Evolutionary conservation across 257 asterid species (phyloP), one percentile per base, ranked within the genome.

Genomic region (Rehmannia glutinosa): DNA sequence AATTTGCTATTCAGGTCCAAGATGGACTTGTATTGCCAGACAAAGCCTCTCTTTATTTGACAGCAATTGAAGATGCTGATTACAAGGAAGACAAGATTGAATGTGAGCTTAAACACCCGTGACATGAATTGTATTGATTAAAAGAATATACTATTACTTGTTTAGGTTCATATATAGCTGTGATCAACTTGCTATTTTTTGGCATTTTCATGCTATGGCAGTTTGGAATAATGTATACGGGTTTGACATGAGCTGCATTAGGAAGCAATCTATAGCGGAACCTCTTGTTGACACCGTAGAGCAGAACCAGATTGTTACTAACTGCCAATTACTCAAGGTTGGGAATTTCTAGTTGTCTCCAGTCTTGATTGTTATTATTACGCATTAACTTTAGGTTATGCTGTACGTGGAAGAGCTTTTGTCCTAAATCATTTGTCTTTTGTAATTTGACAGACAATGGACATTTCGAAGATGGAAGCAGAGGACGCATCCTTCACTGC

Each of bases 61-160:
- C 97, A 16, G 98, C 98, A 25, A 92, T 92, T 71, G 98, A 92
- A 81, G 98, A 92, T 84, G 96, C 96, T 42, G 98, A 92, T 39
- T 92, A 92, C 89, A 92, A 92, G 82, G 97, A 87, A 75, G 97
- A 92, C 73, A 92, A 92, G 78, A 90, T 92, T 53, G 97, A 92
- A 78, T 92, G 98, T 87, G 78, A 86, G 94, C 72, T 75, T 50
- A 41, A 52, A 11, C 52, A 16, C 59, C 68, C 58, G 9, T 43
- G 60, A 3, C 55, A 9, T 66, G 51, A 58, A 27, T 19, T 58
- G 54, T n/a, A n/a, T 64, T 33, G 39, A 54, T 76, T 74, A 1
- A 35, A 59, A 64, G 46, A 57, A 75, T 49, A 49, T 62, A 66
- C 17, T 38, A 16, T 41, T 54, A 39, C 71, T 16, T 38, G 10